Evolutionary conservation across 371 early-diverging fungal genomes (phyloP), one percentile per base, ranked within the genome.

Genomic region (Syncephalis fuscata): DNA sequence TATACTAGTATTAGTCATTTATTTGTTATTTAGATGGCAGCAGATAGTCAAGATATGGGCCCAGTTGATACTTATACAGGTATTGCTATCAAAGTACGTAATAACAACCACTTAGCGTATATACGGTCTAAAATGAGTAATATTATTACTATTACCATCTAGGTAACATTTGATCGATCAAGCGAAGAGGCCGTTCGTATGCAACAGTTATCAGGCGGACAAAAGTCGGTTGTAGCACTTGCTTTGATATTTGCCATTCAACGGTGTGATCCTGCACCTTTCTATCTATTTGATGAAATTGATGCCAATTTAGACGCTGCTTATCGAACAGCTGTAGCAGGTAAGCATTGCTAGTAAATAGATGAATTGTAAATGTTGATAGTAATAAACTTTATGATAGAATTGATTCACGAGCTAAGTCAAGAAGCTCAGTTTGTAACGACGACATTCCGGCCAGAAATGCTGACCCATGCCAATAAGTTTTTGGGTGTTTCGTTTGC

Each of bases 241-340:
- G 91, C 94, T 9, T 67, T 99, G 36, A 97, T 99, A 43, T 97
- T 99, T 67, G 90, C 99, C 2, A 96, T 99, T 54, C 99, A 99
- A 66, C 76, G 80, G 54, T 91, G 93, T 61, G 98, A 98, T 55
- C 97, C 96, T 16, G 95, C 98, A 37, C 99, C 99, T 3, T 99
- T 99, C 63, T 99, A 99, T 64, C 69, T 99, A 52, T 97, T 99
- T 79, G 99, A 99, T 72, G 99, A 99, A 71, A 94, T 99, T 66
- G 99, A 99, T 73, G 99, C 99, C 25, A 98, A 96, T 50, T 67
- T 99, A 25, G 99, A 99, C 67, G 88, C 92, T 11, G 89, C 82
- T 49, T 92, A 98, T 58, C 78, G 98, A 26, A 80, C 85, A 0
- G 82, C 93, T 3, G 90, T 98, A 16, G 98, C 98, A 21, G 74